phyloP scores from a whole-genome alignment of 192 early-diverging fungal genomes.

The Umbelopsis ramanniana region DNA sequence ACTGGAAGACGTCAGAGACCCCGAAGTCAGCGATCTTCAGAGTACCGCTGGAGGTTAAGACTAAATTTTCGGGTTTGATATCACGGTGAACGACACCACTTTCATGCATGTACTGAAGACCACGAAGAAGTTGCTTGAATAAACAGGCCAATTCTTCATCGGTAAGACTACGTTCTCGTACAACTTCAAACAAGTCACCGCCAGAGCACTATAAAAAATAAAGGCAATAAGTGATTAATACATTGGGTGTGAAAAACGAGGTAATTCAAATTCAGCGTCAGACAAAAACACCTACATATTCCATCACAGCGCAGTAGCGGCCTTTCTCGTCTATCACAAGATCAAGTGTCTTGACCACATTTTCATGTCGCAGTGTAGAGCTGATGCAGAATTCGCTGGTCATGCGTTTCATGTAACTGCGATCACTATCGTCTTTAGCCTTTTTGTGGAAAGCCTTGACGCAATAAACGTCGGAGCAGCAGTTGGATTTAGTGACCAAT shows the following conservation, averaged over 20 bases:
- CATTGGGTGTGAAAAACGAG: not conserved
- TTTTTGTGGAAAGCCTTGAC: slow-evolving; percentile 47
- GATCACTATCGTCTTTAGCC: slow-evolving; percentile 82
- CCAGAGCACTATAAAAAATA: slow-evolving; percentile 77
- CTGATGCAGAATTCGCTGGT: slow-evolving; percentile 96
- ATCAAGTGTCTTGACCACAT: slow-evolving; percentile 93
- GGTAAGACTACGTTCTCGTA: slow-evolving; percentile 75
- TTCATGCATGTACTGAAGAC: slow-evolving; percentile 87
- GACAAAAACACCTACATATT: slow-evolving; percentile 48
- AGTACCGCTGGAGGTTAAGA: slow-evolving; percentile 73
- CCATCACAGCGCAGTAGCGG: slow-evolving; percentile 82
- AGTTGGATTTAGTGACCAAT: not conserved
- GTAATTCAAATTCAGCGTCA: not conserved
- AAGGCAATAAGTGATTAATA: slow-evolving; percentile 20
- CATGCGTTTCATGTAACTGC: slow-evolving; percentile 92
- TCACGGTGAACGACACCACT: slow-evolving; percentile 96
- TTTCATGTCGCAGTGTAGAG: slow-evolving; percentile 87
- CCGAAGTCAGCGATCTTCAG: slow-evolving; percentile 99
- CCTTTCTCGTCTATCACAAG: slow-evolving; percentile 88
- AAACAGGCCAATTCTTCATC: slow-evolving; percentile 84
- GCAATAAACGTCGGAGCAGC: slow-evolving; percentile 12
- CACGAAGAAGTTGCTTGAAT: slow-evolving; percentile 91
- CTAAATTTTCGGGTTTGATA: slow-evolving; percentile 85
- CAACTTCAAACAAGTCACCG: slow-evolving; percentile 89
- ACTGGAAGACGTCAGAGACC: slow-evolving; percentile 90